Base-by-base conservation (phyloP, 108 stramenopile species). In the Parietichytrium sp. region DNA sequence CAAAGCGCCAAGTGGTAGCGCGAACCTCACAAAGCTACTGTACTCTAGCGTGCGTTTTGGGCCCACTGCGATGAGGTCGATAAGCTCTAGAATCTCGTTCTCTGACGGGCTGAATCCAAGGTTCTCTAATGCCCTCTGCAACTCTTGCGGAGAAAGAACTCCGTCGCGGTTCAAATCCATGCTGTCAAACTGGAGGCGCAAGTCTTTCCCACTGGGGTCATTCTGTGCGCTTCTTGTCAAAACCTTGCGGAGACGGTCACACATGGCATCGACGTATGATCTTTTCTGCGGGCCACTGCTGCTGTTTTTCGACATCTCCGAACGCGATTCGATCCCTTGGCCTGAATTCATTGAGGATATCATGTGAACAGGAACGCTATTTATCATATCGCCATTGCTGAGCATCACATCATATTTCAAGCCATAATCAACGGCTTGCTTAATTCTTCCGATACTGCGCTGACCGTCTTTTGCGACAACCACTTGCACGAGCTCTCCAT, bases 341-440 rank as follows among this genome's bases (percentile, higher is more conserved):
- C n/a, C n/a, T n/a, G n/a, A n/a, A n/a, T n/a, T n/a, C n/a, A n/a
- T n/a, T n/a, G n/a, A n/a, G n/a, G n/a, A n/a, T n/a, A n/a, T n/a
- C n/a, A 72, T 33, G 10, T 42, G 10, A 6, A 72, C 61, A 0
- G 61, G 61, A 45, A 72, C 42, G 10, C 6, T 27, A 23, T 72
- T 12, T n/a, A 72, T 20, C 33, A 38, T 8, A 23, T 72, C 61
- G 10, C 61, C 61, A 25, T 72, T 72, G 61, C 15, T 72, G 38
- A 72, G 61, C 61, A 72, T 72, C 20, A 72, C 61, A 27, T 72
- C 61, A 20, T 72, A 72, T 15, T 38, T 31, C 16, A 72, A 42
- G 6, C 61, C 61, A 72, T 33, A 72, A 10, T 72, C 61, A 36
- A 36, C 38, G 2, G 61, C 33, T 1, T 38, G 61, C 7, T 25